Conservation (phyloP, 139 green algal genomes). For the Axilococcus clingmanii region DNA sequence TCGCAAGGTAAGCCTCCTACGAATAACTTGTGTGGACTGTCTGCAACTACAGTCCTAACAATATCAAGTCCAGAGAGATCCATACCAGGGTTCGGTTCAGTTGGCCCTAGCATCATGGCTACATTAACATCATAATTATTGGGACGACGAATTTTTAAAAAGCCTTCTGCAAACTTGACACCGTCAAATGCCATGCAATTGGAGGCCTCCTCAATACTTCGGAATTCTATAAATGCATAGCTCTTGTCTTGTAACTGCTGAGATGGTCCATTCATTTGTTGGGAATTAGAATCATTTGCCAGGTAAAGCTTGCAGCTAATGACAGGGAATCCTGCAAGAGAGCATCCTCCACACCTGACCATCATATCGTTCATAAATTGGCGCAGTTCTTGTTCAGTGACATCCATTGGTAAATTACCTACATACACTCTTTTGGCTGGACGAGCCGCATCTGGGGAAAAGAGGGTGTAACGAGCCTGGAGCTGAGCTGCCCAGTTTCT, state of each 20-base stretch:
- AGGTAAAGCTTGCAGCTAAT: slow-evolving; percentile 40
- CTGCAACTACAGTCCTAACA: slow-evolving; percentile 50
- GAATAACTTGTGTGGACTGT: slow-evolving; percentile 74
- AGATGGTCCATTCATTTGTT: no score
- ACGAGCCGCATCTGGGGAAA: slow-evolving; percentile 52
- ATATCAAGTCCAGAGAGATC: slow-evolving; percentile 46
- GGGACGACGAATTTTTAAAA: slow-evolving; percentile 62
- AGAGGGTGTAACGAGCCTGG: slow-evolving; percentile 33
- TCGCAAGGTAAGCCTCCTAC: slow-evolving; percentile 69
- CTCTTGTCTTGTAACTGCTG: slow-evolving; percentile 46
- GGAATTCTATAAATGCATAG: slow-evolving; percentile 65
- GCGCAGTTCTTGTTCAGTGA: no score
- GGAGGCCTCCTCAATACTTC: slow-evolving; percentile 59
- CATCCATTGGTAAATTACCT: slow-evolving; percentile 46
- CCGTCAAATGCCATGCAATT: slow-evolving; percentile 75
- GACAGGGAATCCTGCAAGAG: slow-evolving; percentile 26
- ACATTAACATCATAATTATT: slow-evolving; percentile 67
- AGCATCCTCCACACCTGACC: slow-evolving; percentile 18
- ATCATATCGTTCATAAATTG: no score
- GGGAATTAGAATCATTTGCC: no score
- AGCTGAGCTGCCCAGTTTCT: slow-evolving; percentile 26
- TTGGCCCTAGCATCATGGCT: slow-evolving; percentile 63
- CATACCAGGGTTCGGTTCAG: slow-evolving; percentile 56
- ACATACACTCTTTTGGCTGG: slow-evolving; percentile 65
- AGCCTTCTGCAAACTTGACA: slow-evolving; percentile 41